Percentiles rank a stretch among this genome's conserved stretches.
Conservation (phyloP, 2,329 filamentous ascomycete genomes). For the Lachnellula arida region DNA sequence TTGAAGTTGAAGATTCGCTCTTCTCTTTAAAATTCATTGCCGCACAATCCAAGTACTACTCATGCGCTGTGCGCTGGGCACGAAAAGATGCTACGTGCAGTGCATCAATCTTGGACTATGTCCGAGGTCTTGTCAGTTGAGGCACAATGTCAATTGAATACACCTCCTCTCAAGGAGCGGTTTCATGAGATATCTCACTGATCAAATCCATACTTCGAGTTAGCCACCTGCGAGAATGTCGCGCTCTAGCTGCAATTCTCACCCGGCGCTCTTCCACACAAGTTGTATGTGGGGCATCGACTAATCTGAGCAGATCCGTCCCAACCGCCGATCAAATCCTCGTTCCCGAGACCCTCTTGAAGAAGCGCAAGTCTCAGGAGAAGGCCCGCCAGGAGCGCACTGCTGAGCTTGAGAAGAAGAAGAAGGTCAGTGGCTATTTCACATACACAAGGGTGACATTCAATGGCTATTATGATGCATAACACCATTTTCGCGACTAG, state of each 20-base stretch:
- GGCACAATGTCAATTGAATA: conserved; percentile 36
- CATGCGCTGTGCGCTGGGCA: conserved; percentile 11
- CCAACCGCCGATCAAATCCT: conserved; percentile 93
- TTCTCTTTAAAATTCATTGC: conserved; percentile 78
- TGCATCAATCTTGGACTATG: conserved; percentile 45
- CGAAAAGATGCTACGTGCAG: conserved; percentile 23
- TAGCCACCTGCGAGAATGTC: conserved; percentile 84
- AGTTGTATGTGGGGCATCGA: conserved; percentile 62
- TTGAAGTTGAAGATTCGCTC: conserved; percentile 68
- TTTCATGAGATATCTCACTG: conserved; percentile 52
- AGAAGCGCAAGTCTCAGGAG: conserved; percentile 99
- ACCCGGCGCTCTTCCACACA: conserved; percentile 72
- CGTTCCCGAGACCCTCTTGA: conserved; percentile 98
- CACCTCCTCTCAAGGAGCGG: conserved; percentile 22
- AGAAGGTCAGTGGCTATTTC: conserved; percentile 58
- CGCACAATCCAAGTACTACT: conserved; percentile 37
- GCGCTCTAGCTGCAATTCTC: conserved; percentile 88
- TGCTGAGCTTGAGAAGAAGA: conserved; percentile 77
- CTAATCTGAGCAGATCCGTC: conserved; percentile 84
- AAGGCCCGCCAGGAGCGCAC: conserved; percentile 90
- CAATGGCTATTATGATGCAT: conserved; percentile 69
- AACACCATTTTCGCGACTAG: conserved; percentile 87
- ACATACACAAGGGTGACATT: conserved; percentile 34
- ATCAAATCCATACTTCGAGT: conserved; percentile 80
- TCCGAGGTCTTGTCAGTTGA: conserved; percentile 76